A percentile compares a stretch with the other conserved stretches of the same genome.
Conservation (phyloP, 306 rosid species). For the Lagenaria siceraria region DNA sequence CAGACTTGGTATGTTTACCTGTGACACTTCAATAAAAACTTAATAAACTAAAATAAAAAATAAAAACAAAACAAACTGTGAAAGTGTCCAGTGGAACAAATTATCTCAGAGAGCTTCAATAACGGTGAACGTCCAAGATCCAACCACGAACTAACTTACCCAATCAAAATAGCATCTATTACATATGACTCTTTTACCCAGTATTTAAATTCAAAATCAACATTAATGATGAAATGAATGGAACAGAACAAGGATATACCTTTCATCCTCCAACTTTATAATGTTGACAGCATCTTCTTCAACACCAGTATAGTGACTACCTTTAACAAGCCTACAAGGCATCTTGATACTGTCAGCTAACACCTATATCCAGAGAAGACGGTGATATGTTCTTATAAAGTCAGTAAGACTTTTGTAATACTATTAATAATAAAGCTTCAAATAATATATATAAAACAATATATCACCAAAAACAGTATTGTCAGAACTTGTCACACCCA, state of each 20-base stretch:
- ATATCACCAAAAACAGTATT: neutral
- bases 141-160: neutral
- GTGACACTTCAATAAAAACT: neutral
- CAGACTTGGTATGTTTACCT: neutral
- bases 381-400: neutral
- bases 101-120: neutral
- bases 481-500: neutral
- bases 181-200: neutral
- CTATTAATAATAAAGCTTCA: neutral
- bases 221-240: neutral
- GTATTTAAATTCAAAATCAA: neutral
- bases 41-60: neutral
- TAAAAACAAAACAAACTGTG: neutral
- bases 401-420: slow-evolving; percentile 3
- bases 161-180: neutral
- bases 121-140: neutral
- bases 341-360: slow-evolving; percentile 86
- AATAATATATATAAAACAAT: neutral
- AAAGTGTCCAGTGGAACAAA: neutral
- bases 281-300: slow-evolving; percentile 94
- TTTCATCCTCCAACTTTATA: slow-evolving; percentile 88
- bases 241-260: slow-evolving; percentile 32
- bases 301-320: slow-evolving; percentile 93
- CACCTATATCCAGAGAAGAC: slow-evolving; percentile 50
- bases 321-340: slow-evolving; percentile 97